Percentiles rank a stretch among this genome's conserved stretches.
Conservation (phyloP, 2,329 filamentous ascomycete species). For the Alternaria ventricosa region DNA sequence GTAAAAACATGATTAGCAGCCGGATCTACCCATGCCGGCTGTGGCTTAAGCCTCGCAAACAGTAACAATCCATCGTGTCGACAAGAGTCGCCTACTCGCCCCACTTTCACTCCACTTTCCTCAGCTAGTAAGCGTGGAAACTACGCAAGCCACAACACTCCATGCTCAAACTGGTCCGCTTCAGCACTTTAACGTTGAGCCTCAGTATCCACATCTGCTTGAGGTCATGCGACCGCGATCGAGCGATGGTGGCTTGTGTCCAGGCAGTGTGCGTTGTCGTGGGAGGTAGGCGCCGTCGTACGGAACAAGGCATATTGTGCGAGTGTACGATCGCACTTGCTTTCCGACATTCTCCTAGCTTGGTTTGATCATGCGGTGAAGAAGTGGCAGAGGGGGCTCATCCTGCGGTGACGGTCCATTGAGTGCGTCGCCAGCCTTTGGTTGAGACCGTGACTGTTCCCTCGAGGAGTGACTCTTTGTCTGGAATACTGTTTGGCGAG, state of each 20-base stretch:
- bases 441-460: constrained; percentile 37
- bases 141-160: constrained; percentile 1
- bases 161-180: not conserved
- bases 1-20: not conserved
- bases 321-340: not conserved
- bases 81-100: constrained; percentile 3
- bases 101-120: constrained; percentile 13
- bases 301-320: not conserved
- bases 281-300: not conserved
- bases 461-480: constrained; percentile 20
- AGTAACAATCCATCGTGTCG: not conserved
- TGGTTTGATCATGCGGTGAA: not conserved
- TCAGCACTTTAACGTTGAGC: not conserved
- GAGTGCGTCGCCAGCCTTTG: constrained; percentile 43
- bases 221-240: not conserved
- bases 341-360: not conserved
- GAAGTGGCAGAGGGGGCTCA: constrained; percentile 22
- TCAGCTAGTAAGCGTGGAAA: constrained; percentile 35
- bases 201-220: not conserved
- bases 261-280: not conserved
- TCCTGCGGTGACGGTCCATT: constrained; percentile 42
- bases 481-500: constrained; percentile 28
- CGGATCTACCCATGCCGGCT: not conserved
- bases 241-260: constrained; percentile 1
- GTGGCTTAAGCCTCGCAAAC: not conserved